Base-by-base conservation (phyloP, 805 yeast species). In the Candida ponderosae region DNA sequence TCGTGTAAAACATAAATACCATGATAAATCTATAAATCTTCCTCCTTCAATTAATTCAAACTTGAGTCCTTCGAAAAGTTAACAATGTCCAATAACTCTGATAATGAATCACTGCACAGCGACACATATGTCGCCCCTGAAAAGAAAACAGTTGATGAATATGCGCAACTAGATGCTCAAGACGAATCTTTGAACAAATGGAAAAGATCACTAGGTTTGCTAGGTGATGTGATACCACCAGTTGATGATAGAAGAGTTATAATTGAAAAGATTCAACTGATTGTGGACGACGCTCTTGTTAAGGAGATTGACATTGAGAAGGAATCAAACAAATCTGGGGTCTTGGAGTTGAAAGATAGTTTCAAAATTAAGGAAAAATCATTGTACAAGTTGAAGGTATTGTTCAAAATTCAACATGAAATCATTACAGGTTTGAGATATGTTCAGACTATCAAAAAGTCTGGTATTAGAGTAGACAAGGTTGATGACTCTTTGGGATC, bases 161-260 rank as follows among this genome's bases (percentile, higher is more conserved):
- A 88, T 60, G 76, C 80, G 38, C 72, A 79, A 39, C 62, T 88
- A 47, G 97, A 88, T 55, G 90, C 90, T 11, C 83, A 87, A 49
- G 97, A 88, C 57, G 96, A 86, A 60, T 81, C 94, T 15, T 68
- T 88, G 44, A 84, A 81, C 43, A 85, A 84, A 59, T 88, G 97
- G 97, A 89, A 89, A 59, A 84, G 79, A 40, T 83, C 95, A 1
- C 65, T 88, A 24, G 97, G 97, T 1, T 65, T 88, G 40, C 61
- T 77, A 35, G 69, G 76, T 9, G 79, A 77, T 41, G 60, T 57
- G n/a, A 56, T 76, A 4, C 65, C 77, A 45, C 89, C 84, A 13
- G 78, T 78, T 20, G 77, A 71, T 36, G 68, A 66, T 35, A 72
- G 96, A 40, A 74, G 74, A 46, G 95, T 88, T 18, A 95, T 88